phyloP scores from a whole-genome alignment of 106 monocot species.

The Platanthera guangdongensis region DNA sequence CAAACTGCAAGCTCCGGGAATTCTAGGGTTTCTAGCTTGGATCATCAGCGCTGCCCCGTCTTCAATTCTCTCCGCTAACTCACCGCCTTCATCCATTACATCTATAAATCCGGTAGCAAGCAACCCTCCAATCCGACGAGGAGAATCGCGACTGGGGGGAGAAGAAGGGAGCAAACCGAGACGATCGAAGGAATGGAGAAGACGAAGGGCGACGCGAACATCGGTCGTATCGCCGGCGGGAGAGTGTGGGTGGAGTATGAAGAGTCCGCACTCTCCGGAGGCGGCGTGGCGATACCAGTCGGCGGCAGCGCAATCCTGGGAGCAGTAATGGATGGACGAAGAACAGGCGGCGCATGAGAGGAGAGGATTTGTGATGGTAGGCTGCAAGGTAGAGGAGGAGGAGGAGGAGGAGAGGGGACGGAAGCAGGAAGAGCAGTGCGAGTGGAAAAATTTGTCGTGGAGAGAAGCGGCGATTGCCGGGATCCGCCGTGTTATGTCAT shows the following conservation, averaged over 20 bases:
- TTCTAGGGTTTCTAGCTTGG: constrained; percentile 10
- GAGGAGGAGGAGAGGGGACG: constrained; percentile 11
- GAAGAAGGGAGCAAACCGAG: constrained; percentile 17
- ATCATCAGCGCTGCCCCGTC: constrained; percentile 42
- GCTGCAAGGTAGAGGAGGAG: background rate
- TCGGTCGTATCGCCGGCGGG: constrained; percentile 26
- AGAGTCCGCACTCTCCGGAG: constrained; percentile 52
- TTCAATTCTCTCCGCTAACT: constrained; percentile 28
- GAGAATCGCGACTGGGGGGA: background rate
- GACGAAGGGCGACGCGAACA: constrained; percentile 61
- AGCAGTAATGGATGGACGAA: constrained; percentile 43
- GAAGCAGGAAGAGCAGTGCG: constrained; percentile 77
- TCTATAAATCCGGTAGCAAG: constrained; percentile 16
- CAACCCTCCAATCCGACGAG: constrained; percentile 43
- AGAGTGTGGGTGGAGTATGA: constrained; percentile 5
- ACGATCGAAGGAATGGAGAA: constrained; percentile 28
- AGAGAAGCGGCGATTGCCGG: constrained; percentile 54
- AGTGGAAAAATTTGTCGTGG: constrained; percentile 39
- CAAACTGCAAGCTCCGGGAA: background rate
- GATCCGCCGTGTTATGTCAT: constrained; percentile 43
- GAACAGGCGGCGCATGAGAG: constrained; percentile 22
- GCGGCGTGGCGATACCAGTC: constrained; percentile 32
- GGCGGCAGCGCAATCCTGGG: constrained; percentile 21
- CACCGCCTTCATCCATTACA: constrained; percentile 26
- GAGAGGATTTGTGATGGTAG: background rate